These are phyloP conservation scores for Sungouiozyma ichnusensis DNA, from an alignment of 805 yeast genomes.

Conservation along the genomic window DNA sequence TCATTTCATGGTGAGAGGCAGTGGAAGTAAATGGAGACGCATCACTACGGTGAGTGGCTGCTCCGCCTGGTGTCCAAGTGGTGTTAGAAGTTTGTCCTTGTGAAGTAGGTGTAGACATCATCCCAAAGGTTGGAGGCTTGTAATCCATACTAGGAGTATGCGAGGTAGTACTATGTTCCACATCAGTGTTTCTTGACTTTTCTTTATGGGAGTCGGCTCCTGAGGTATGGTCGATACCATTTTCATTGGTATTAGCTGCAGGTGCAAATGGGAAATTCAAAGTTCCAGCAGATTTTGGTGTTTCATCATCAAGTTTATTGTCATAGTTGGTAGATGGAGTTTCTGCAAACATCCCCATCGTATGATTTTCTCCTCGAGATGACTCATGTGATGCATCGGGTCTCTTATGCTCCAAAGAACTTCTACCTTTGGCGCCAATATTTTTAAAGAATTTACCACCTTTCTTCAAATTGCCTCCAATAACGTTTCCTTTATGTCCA, in stretches of 20 bases:
- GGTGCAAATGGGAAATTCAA: background rate
- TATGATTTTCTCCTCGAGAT: background rate
- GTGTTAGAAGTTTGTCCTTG: background rate
- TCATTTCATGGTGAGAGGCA: slow-evolving; percentile 35
- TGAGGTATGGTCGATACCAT: background rate
- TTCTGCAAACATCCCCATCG: background rate
- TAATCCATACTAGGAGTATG: background rate
- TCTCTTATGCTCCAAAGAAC: background rate
- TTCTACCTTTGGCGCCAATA: background rate
- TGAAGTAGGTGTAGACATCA: background rate
- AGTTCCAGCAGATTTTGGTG: background rate
- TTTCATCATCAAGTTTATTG: background rate
- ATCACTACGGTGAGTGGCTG: slow-evolving; percentile 14
- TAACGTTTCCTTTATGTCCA: background rate
- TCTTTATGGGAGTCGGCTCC: background rate
- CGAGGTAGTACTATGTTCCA: background rate
- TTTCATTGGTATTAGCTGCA: background rate
- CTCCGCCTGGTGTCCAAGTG: background rate
- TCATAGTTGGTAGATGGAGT: background rate
- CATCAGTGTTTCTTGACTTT: background rate
- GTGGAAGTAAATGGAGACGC: slow-evolving; percentile 26
- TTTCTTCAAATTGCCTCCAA: background rate
- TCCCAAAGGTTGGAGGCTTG: background rate
- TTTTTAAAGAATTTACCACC: background rate
- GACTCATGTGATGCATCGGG: no score